These are phyloP conservation scores for Colletotrichum noveboracense DNA, from an alignment of 2,329 filamentous ascomycete genomes.

Conservation along the genomic window DNA sequence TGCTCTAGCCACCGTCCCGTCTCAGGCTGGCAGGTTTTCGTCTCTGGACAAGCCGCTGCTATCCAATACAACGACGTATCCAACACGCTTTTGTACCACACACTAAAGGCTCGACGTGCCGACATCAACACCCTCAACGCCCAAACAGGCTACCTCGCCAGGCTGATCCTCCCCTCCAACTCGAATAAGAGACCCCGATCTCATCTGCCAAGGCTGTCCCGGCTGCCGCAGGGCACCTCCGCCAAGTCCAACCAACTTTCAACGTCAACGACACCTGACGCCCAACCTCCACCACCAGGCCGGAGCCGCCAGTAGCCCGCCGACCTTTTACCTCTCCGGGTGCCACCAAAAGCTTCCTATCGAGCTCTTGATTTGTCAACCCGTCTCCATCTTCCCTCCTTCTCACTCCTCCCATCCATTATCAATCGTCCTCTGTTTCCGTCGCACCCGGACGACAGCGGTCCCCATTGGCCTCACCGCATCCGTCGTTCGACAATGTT, in stretches of 20 bases:
- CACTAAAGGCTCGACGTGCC: not conserved
- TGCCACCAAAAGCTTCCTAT: not conserved
- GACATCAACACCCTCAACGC: not conserved
- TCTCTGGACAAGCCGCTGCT: not conserved
- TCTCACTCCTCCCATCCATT: not conserved
- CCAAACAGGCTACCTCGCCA: not conserved
- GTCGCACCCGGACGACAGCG: not conserved
- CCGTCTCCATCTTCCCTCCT: not conserved
- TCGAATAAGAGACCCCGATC: not conserved
- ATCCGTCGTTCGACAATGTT: not conserved
- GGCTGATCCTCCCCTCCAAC: not conserved
- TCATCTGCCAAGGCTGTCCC: not conserved
- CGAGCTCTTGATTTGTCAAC: constrained; percentile 8
- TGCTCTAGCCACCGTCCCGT: not conserved
- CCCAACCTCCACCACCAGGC: not conserved
- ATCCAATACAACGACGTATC: not conserved
- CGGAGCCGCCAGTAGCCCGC: not conserved
- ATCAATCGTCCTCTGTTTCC: not conserved
- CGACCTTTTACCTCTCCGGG: not conserved
- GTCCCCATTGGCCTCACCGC: not conserved
- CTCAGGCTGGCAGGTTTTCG: not conserved
- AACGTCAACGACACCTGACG: constrained; percentile 7
- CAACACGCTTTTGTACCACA: not conserved
- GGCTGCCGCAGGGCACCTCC: not conserved
- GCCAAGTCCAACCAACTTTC: not conserved